These are phyloP conservation scores for Colletotrichum incanum DNA, from an alignment of 2,329 filamentous ascomycete species.

Conservation along the genomic window DNA sequence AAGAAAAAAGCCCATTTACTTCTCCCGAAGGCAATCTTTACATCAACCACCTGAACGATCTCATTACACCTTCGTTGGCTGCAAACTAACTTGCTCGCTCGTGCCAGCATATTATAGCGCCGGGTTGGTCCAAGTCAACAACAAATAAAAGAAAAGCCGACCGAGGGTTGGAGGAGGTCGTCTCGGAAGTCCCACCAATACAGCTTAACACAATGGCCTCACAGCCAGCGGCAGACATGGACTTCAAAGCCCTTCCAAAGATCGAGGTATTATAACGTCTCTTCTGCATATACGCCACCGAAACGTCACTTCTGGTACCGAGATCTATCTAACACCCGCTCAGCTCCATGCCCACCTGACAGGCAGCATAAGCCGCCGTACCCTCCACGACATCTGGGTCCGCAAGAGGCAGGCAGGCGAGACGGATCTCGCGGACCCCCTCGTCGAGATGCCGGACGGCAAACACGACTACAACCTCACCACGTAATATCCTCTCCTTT, in stretches of 20 bases:
- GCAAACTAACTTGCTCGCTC: neutral
- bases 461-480: constrained; percentile 80
- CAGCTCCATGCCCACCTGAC: constrained; percentile 87
- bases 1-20: neutral
- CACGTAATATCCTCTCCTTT: constrained; percentile 66
- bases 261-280: constrained; percentile 63
- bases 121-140: too few species aligned
- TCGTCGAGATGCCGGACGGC: constrained; percentile 77
- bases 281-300: constrained; percentile 16
- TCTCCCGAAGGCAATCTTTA: neutral
- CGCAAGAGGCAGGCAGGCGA: constrained; percentile 68
- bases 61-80: neutral
- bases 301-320: neutral
- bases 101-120: neutral
- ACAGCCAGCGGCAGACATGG: constrained; percentile 50
- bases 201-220: neutral
- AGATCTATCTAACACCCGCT: neutral
- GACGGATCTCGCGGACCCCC: constrained; percentile 76
- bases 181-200: neutral
- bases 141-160: neutral
- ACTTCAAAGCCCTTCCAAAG: constrained; percentile 68
- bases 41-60: neutral
- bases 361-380: constrained; percentile 81
- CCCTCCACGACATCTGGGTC: constrained; percentile 82
- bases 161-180: neutral